phyloP scores from a whole-genome alignment of 208 protist genomes.

The Acanthamoeba lenticulata region DNA sequence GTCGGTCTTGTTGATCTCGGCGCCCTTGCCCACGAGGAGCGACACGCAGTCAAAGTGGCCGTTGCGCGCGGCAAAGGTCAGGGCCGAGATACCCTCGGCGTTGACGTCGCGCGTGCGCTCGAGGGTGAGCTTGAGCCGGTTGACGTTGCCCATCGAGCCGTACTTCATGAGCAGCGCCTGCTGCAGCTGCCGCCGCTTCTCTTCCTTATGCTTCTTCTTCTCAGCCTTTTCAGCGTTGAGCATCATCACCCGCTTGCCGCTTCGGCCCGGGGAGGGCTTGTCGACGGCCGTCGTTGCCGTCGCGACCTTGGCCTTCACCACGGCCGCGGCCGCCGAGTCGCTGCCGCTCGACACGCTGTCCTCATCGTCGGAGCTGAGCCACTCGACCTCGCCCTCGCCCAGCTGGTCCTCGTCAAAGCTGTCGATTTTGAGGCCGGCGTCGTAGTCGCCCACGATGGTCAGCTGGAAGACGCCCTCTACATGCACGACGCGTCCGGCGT shows the following conservation, averaged over 20 bases:
- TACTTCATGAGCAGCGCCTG: conserved; percentile 51
- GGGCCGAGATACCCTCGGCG: conserved; percentile 43
- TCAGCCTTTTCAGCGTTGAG: too few species aligned
- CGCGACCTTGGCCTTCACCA: background rate
- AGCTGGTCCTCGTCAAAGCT: conserved; percentile 60
- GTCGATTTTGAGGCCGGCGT: conserved; percentile 52
- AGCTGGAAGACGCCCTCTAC: conserved; percentile 51
- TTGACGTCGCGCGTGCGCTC: conserved; percentile 30
- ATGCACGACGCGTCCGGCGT: background rate
- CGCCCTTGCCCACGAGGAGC: conserved; percentile 41
- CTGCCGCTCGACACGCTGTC: conserved; percentile 28
- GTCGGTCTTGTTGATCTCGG: conserved; percentile 39
- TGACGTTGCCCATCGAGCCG: conserved; percentile 61
- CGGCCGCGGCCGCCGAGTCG: background rate
- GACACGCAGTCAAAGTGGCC: conserved; percentile 60
- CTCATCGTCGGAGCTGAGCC: conserved; percentile 34
- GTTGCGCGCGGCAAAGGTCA: conserved; percentile 52
- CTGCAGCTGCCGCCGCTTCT: conserved; percentile 45
- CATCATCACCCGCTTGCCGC: background rate
- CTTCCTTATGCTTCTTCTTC: conserved; percentile 19
- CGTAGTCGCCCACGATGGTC: conserved; percentile 17
- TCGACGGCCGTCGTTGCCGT: too few species aligned
- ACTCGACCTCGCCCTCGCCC: background rate
- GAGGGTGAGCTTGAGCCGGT: conserved; percentile 34
- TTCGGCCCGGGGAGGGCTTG: too few species aligned